A percentile compares a stretch with the other conserved stretches of the same genome.
Conservation (phyloP, 2,329 filamentous ascomycete species). For the Sphaerostilbella broomeana region DNA sequence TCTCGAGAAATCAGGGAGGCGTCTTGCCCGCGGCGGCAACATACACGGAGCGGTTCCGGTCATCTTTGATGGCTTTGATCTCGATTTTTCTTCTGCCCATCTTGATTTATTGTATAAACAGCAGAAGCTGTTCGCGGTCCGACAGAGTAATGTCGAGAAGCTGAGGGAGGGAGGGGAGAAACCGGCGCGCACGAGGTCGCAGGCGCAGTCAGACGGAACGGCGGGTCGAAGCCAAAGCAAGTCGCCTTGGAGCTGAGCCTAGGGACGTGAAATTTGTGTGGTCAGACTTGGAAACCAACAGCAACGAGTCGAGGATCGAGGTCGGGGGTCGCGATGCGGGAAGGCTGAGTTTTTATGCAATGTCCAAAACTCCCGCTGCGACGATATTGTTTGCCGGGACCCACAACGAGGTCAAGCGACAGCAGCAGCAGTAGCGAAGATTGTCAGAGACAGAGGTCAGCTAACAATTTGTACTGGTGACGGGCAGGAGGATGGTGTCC, state of each 20-base stretch:
- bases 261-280: not conserved
- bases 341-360: constrained; percentile 8
- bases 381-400: constrained; percentile 13
- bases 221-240: too few relatives aligned
- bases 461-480: not conserved
- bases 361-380: constrained; percentile 9
- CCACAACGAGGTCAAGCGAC: constrained; percentile 9
- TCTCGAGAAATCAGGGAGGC: constrained; percentile 2
- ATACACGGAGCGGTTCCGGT: constrained; percentile 95
- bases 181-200: not conserved
- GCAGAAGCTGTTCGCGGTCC: constrained; percentile 12
- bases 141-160: constrained; percentile 15
- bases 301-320: not conserved
- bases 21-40: constrained; percentile 30
- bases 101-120: constrained; percentile 15
- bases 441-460: not conserved
- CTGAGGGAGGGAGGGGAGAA: not conserved
- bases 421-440: not conserved
- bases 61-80: constrained; percentile 99
- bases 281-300: not conserved
- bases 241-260: not conserved
- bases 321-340: constrained; percentile 4
- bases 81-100: constrained; percentile 99
- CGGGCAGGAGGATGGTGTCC: too few relatives aligned
- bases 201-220: not conserved